Conservation (phyloP, 768 basidiomycete genomes). For the Hericium coralloides region DNA sequence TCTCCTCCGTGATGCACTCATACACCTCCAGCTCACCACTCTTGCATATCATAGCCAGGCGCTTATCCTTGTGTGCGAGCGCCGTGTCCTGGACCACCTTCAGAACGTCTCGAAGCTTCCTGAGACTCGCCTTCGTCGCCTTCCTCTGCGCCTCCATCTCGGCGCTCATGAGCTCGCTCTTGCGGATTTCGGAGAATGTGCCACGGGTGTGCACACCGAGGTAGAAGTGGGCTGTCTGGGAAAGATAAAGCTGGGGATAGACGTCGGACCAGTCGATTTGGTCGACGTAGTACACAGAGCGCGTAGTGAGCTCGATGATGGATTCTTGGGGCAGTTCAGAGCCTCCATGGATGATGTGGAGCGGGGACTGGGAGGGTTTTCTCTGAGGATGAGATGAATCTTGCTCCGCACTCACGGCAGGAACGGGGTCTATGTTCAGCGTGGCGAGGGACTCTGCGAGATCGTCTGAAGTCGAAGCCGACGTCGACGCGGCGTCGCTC, state of each 20-base stretch:
- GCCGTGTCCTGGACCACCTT: constrained; percentile 13
- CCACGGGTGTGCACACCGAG: constrained; percentile 49
- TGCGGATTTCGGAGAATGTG: constrained; percentile 38
- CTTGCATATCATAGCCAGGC: constrained; percentile 10
- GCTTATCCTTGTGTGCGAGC: constrained; percentile 8
- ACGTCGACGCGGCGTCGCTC: background rate
- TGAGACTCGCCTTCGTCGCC: constrained; percentile 24
- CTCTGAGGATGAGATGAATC: constrained; percentile 23
- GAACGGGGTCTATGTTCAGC: constrained; percentile 1
- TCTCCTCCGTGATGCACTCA: background rate
- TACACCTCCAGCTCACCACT: constrained; percentile 5
- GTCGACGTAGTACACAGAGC: constrained; percentile 9
- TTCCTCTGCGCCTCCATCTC: constrained; percentile 15
- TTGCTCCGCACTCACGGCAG: background rate
- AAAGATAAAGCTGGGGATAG: constrained; percentile 65
- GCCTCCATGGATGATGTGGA: background rate
- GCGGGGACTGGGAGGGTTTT: constrained; percentile 13
- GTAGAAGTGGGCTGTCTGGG: constrained; percentile 55
- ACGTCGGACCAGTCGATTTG: constrained; percentile 45
- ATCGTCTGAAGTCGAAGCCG: background rate
- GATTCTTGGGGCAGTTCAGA: background rate
- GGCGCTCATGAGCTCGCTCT: constrained; percentile 23
- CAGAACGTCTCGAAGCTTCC: constrained; percentile 15
- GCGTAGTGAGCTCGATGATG: constrained; percentile 25
- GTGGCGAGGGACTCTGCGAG: background rate